These are phyloP conservation scores for Salmacisia buchloeana DNA, from an alignment of 1,284 basidiomycete genomes.

Conservation along the genomic window DNA sequence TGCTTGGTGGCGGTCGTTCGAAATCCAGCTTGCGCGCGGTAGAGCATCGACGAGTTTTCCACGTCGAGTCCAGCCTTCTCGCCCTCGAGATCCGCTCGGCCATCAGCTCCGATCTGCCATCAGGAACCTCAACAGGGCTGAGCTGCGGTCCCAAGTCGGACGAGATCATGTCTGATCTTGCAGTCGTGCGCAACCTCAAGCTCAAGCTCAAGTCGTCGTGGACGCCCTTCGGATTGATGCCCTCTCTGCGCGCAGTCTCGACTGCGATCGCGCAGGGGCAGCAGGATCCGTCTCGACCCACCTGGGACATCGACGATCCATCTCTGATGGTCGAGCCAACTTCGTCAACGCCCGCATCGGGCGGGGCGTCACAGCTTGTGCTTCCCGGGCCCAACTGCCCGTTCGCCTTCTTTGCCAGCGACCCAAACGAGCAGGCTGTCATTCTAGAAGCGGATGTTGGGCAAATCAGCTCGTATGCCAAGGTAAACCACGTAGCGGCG, in stretches of 20 bases:
- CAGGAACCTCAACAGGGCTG: not conserved
- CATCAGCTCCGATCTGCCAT: not conserved
- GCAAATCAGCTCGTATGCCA: slow-evolving; percentile 23
- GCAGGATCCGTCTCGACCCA: not conserved
- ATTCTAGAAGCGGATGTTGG: slow-evolving; percentile 26
- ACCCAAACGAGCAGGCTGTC: slow-evolving; percentile 42
- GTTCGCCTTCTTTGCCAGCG: slow-evolving; percentile 18
- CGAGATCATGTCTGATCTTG: slow-evolving; percentile 18
- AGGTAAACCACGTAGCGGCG: slow-evolving; percentile 2
- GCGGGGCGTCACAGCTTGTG: not conserved
- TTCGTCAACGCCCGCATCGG: not conserved
- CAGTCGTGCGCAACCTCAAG: slow-evolving; percentile 22
- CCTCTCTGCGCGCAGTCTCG: slow-evolving; percentile 10
- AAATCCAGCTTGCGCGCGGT: not conserved
- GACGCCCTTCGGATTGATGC: slow-evolving; percentile 44
- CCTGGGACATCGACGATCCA: not conserved
- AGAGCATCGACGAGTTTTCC: slow-evolving; percentile 39
- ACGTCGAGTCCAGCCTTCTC: slow-evolving; percentile 20
- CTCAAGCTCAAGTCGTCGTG: slow-evolving; percentile 24
- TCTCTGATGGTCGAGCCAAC: not conserved
- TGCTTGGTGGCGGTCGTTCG: not conserved
- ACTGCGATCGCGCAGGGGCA: slow-evolving; percentile 8
- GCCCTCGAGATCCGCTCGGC: slow-evolving; percentile 23
- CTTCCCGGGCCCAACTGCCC: not conserved
- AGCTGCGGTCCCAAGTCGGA: not conserved